Percentiles rank a stretch among this genome's conserved stretches.
Conservation (phyloP, 1,284 basidiomycete species). For the Spongiforma sp. region DNA sequence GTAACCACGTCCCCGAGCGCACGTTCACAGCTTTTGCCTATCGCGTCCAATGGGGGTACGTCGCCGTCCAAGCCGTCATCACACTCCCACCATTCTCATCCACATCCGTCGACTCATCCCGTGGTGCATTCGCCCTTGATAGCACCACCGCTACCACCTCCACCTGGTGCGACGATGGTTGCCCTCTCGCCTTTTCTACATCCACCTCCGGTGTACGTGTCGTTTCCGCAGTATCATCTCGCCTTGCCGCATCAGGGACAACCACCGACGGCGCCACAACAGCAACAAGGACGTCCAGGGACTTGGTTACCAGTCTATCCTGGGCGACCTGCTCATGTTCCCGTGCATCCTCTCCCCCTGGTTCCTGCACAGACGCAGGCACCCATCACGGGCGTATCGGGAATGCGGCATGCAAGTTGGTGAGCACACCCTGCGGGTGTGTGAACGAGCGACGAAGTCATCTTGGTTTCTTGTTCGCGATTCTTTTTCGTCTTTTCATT, state of each 20-base stretch:
- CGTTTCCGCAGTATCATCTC: slow-evolving; percentile 28
- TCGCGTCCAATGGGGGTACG: slow-evolving; percentile 2
- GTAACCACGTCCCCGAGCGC: slow-evolving; percentile 9
- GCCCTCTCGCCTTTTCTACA: slow-evolving; percentile 24
- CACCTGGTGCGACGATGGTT: slow-evolving; percentile 17
- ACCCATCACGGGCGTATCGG: slow-evolving; percentile 27
- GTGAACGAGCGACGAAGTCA: not conserved
- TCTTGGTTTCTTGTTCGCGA: not conserved
- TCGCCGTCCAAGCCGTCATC: slow-evolving; percentile 11
- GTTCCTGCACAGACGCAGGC: no score
- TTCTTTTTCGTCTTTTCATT: not conserved
- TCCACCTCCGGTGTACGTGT: slow-evolving; percentile 26
- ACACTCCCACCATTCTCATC: slow-evolving; percentile 12
- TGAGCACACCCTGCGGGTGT: slow-evolving; percentile 10
- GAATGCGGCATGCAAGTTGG: slow-evolving; percentile 35
- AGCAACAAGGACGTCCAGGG: slow-evolving; percentile 16
- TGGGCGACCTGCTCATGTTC: slow-evolving; percentile 19
- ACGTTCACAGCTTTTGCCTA: slow-evolving; percentile 3
- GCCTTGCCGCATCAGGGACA: slow-evolving; percentile 15
- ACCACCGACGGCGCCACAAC: no score
- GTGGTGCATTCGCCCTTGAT: slow-evolving; percentile 5
- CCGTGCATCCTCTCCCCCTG: slow-evolving; percentile 28
- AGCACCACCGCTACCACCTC: slow-evolving; percentile 8
- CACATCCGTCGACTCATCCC: slow-evolving; percentile 9
- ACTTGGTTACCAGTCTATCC: slow-evolving; percentile 32